Percentiles rank a stretch among this genome's conserved stretches.
These are phyloP conservation scores for Fusarium tuaranense DNA, from an alignment of 2,329 filamentous ascomycete species.

Conservation along the genomic window DNA sequence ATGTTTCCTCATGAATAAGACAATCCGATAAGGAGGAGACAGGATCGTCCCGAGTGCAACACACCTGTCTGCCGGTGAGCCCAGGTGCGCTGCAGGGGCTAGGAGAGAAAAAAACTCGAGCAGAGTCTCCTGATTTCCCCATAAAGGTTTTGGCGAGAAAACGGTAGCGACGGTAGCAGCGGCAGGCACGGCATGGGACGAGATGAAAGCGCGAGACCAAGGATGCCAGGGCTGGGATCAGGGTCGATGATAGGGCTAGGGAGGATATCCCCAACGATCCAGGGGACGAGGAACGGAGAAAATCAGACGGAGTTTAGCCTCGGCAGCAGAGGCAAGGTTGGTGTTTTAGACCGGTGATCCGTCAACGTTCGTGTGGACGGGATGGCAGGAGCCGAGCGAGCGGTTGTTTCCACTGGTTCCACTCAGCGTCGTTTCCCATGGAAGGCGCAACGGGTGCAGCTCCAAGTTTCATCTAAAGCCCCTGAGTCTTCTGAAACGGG, in stretches of 20 bases:
- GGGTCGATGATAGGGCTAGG: slow-evolving; percentile 27
- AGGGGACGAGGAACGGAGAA: slow-evolving; percentile 4
- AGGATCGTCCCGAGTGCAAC: slow-evolving; percentile 11
- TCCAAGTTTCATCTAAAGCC: slow-evolving; percentile 36
- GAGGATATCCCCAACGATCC: neutral
- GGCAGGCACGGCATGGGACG: slow-evolving; percentile 22
- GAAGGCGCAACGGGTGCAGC: slow-evolving; percentile 13
- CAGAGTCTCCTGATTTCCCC: slow-evolving; percentile 23
- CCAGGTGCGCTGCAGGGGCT: neutral
- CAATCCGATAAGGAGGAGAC: slow-evolving; percentile 1
- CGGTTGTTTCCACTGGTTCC: slow-evolving; percentile 26
- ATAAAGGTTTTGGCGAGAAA: slow-evolving; percentile 2
- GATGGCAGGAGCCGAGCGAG: slow-evolving; percentile 13
- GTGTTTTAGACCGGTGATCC: slow-evolving; percentile 24
- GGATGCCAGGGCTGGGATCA: slow-evolving; percentile 19
- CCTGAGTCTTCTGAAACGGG: slow-evolving; percentile 39
- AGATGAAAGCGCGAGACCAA: slow-evolving; percentile 4
- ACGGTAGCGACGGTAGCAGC: slow-evolving; percentile 31
- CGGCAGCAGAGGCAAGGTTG: slow-evolving; percentile 8
- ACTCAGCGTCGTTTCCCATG: slow-evolving; percentile 9
- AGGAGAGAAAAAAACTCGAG: neutral
- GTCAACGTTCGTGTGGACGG: slow-evolving; percentile 10
- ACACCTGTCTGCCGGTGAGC: slow-evolving; percentile 2
- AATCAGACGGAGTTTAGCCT: slow-evolving; percentile 13
- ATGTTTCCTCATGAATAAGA: slow-evolving; percentile 2